phyloP scores from a whole-genome alignment of 1,284 basidiomycete species.

The Rhodotorula sp. region DNA sequence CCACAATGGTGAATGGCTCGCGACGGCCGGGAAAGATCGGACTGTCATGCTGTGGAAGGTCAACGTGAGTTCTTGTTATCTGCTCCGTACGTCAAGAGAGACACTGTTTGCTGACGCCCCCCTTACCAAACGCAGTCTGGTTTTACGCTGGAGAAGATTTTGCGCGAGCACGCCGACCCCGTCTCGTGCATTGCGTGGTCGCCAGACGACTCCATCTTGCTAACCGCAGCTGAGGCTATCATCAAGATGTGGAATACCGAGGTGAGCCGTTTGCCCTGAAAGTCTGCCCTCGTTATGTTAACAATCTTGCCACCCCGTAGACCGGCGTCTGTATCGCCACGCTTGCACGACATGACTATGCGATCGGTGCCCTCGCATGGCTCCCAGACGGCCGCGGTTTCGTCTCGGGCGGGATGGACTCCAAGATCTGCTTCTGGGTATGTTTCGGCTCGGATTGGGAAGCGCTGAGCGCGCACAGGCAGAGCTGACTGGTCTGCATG shows the following conservation, averaged over 20 bases:
- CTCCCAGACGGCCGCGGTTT: constrained; percentile 84
- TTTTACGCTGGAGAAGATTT: constrained; percentile 61
- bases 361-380: constrained; percentile 84
- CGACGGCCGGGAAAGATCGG: constrained; percentile 83
- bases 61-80: constrained; percentile 58
- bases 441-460: constrained; percentile 37
- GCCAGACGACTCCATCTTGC: constrained; percentile 73
- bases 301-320: constrained; percentile 52
- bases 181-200: constrained; percentile 88
- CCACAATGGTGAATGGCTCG: constrained; percentile 78
- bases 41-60: constrained; percentile 86
- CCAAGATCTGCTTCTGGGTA: constrained; percentile 85
- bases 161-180: constrained; percentile 71
- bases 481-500: constrained; percentile 5
- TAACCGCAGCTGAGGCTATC: constrained; percentile 73
- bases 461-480: not conserved
- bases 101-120: not conserved
- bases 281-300: not conserved
- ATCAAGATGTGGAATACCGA: constrained; percentile 85
- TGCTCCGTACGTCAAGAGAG: fast-evolving
- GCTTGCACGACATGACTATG: constrained; percentile 72
- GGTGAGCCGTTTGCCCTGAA: constrained; percentile 54
- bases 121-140: constrained; percentile 54
- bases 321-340: constrained; percentile 66
- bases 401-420: constrained; percentile 85